Base-by-base conservation (phyloP, 371 early-diverging fungal species). In the Rhizopus delemar region DNA sequence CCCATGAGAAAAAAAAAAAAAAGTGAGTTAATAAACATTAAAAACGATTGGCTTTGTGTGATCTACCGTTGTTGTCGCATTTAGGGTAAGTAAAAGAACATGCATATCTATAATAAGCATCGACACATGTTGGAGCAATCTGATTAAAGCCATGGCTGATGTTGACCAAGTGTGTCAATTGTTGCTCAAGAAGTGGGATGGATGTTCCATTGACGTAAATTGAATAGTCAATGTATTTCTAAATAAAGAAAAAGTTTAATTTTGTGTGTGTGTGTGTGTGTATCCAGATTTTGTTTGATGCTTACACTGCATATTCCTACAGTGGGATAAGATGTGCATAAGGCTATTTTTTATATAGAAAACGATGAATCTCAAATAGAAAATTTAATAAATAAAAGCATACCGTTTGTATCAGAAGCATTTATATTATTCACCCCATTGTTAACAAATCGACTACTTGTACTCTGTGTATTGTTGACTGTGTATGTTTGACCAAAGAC, bases 21-120 rank as follows among this genome's bases (percentile, higher is more conserved):
- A 22, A 22, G 22, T 22, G 22, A 31, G 28, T 31, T 41, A 8
- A 15, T 52, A 35, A 49, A 22, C 22, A 22, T 58, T 39, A 43
- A 22, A 39, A 54, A 55, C 11, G 8, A 16, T 41, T 38, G 11
- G 28, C 12, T 46, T 60, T 66, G 41, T 62, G 35, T 22, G 52
- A 54, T 22, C 6, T 39, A 33, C 57, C 59, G 13, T 52, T 54
- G 22, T 51, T 49, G 38, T 65, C 70, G 45, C 71, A 75, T 63
- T 67, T 75, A 4, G 75, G 73, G 43, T 67, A 75, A 22, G 63
- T 59, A 50, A 66, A 66, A 6, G 74, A 68, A 43, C 78, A 78
- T 16, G 69, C 58, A 43, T 75, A 75, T 6, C 75, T 71, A 59
- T 64, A 78, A 43, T 72, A 73, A 31, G 63, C 59, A 52, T 78